Conservation (phyloP, 2,329 filamentous ascomycete genomes). For the Epicoccum nigrum region DNA sequence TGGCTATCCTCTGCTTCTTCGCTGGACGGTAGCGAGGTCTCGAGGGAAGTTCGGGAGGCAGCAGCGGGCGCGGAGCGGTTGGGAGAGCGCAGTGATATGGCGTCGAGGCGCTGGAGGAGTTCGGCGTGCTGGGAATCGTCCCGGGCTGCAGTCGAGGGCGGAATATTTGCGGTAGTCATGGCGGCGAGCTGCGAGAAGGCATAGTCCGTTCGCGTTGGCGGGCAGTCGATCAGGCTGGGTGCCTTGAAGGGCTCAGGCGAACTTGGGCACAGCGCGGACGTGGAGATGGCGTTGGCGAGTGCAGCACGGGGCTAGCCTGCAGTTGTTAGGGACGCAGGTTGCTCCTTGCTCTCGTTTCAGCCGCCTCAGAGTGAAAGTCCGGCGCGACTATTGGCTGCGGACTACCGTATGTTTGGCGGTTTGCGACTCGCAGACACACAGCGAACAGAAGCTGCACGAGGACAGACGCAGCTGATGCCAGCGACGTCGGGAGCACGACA, state of each 20-base stretch:
- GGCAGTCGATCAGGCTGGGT: slow-evolving; percentile 22
- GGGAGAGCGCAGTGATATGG: slow-evolving; percentile 25
- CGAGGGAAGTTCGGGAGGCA: slow-evolving; percentile 12
- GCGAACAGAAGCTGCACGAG: slow-evolving; percentile 37
- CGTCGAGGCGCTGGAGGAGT: slow-evolving; percentile 32
- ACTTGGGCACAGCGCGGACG: slow-evolving; percentile 10
- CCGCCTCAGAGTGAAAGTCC: slow-evolving; percentile 28
- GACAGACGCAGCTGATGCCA: slow-evolving; percentile 7
- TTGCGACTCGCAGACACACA: slow-evolving; percentile 21
- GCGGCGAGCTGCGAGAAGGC: slow-evolving; percentile 34
- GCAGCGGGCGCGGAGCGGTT: slow-evolving; percentile 15
- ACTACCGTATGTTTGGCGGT: slow-evolving; percentile 29
- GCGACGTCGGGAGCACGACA: slow-evolving; percentile 12
- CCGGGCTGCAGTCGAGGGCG: slow-evolving; percentile 23
- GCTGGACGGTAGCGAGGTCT: slow-evolving; percentile 6
- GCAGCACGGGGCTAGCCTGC: slow-evolving; percentile 20
- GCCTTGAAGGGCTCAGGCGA: slow-evolving; percentile 2
- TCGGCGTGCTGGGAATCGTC: slow-evolving; percentile 13
- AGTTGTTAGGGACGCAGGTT: slow-evolving; percentile 32
- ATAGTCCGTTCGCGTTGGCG: slow-evolving; percentile 29
- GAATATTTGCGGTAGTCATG: slow-evolving; percentile 34
- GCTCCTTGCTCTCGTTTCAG: slow-evolving; percentile 46
- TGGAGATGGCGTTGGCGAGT: slow-evolving; percentile 27
- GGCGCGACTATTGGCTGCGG: slow-evolving; percentile 31
- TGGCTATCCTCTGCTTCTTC: background rate